Percentiles rank a stretch among this genome's conserved stretches.
Conservation (phyloP, 371 early-diverging fungal genomes). For the Rhizopus stolonifer region DNA sequence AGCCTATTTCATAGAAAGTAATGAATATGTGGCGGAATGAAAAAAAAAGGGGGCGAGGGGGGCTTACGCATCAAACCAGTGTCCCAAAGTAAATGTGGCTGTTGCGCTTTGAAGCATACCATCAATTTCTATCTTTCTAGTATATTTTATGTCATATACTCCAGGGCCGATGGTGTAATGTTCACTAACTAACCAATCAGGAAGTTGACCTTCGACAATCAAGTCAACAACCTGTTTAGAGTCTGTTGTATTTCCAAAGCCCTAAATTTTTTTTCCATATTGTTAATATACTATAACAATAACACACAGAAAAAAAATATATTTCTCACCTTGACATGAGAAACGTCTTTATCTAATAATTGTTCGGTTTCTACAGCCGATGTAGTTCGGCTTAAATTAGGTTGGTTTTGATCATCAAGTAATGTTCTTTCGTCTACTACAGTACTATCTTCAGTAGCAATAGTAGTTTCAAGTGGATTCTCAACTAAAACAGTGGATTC, state of each 20-base stretch:
- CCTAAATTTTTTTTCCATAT: constrained; percentile 29
- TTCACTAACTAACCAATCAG: constrained; percentile 64
- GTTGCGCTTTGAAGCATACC: constrained; percentile 62
- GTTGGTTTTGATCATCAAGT: constrained; percentile 26
- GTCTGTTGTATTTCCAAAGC: constrained; percentile 44
- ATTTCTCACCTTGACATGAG: constrained; percentile 42
- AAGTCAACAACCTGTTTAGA: constrained; percentile 40
- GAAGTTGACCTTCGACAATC: constrained; percentile 52
- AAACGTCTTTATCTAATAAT: constrained; percentile 21
- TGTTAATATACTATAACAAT: too few relatives aligned
- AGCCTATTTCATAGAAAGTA: constrained; percentile 32
- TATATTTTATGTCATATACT: constrained; percentile 58
- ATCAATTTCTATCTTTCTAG: constrained; percentile 57
- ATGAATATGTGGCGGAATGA: not conserved
- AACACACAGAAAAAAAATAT: not conserved
- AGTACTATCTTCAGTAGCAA: constrained; percentile 6
- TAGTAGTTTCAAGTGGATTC: constrained; percentile 12
- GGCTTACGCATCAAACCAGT: constrained; percentile 69
- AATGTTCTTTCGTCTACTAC: constrained; percentile 26
- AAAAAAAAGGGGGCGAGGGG: not conserved
- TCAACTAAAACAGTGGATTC: not conserved
- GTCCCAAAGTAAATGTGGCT: constrained; percentile 61
- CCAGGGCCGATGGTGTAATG: constrained; percentile 67
- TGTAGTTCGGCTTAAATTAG: constrained; percentile 19
- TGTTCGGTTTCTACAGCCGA: constrained; percentile 1